phyloP scores from a whole-genome alignment of 495 filamentous ascomycete genomes.

The Aspergillus diversus region DNA sequence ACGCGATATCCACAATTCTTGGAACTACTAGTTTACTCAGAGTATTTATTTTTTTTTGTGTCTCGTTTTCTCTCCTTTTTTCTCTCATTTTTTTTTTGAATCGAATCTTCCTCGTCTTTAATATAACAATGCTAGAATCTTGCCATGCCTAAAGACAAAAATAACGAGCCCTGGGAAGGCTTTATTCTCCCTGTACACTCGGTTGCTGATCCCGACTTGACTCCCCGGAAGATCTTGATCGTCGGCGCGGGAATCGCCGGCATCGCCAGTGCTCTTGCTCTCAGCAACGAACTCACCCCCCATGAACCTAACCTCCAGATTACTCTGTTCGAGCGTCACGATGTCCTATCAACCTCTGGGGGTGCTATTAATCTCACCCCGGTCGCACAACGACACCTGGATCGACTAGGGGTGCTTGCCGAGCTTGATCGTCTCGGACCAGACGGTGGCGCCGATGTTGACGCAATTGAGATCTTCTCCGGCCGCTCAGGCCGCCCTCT shows the following conservation, averaged over 20 bases:
- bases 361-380: conserved; percentile 67
- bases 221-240: conserved; percentile 46
- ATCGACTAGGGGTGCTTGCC: conserved; percentile 56
- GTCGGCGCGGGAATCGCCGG: conserved; percentile 62
- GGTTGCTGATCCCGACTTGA: conserved; percentile 17
- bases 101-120: no score
- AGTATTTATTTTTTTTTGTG: no score
- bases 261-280: conserved; percentile 55
- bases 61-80: no score
- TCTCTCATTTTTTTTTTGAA: no score
- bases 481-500: conserved; percentile 51
- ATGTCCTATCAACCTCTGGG: conserved; percentile 58
- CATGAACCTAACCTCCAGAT: conserved; percentile 50
- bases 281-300: conserved; percentile 51
- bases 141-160: not conserved
- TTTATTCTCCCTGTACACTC: not conserved
- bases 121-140: not conserved
- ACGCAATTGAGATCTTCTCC: conserved; percentile 58
- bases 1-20: no score
- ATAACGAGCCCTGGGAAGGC: conserved; percentile 17
- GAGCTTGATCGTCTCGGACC: conserved; percentile 47
- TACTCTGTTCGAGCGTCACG: conserved; percentile 60
- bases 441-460: conserved; percentile 49
- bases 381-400: conserved; percentile 60
- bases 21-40: no score